phyloP scores from a whole-genome alignment of 2,329 filamentous ascomycete species.

The Penicillium sp. region DNA sequence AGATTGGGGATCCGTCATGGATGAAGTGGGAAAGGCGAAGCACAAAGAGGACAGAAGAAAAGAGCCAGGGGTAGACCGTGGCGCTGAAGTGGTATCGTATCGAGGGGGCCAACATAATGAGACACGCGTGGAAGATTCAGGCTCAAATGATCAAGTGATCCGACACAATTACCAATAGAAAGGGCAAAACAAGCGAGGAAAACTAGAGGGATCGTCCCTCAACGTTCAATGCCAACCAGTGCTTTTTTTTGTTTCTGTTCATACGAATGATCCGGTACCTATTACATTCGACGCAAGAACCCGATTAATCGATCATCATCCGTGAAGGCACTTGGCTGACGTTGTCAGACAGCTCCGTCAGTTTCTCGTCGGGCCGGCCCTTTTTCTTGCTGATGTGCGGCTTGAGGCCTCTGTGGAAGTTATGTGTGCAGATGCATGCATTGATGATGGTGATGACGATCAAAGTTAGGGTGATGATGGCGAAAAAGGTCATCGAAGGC shows the following conservation, averaged over 20 bases:
- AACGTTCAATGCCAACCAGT: conserved; percentile 12
- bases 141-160: conserved; percentile 32
- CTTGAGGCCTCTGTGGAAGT: conserved; percentile 87
- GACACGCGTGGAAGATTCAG: conserved; percentile 13
- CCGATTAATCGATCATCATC: conserved; percentile 43
- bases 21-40: too few relatives aligned
- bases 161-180: conserved; percentile 25
- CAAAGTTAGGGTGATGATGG: conserved; percentile 82
- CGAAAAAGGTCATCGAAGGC: conserved; percentile 85
- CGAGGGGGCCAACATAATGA: conserved; percentile 18
- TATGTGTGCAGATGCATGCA: conserved; percentile 78
- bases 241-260: background rate
- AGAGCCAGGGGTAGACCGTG: conserved; percentile 13
- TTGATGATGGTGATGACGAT: conserved; percentile 85
- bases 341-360: conserved; percentile 39
- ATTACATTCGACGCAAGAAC: background rate
- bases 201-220: conserved; percentile 3
- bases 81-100: conserved; percentile 28
- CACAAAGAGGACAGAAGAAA: conserved; percentile 8
- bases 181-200: conserved; percentile 26
- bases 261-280: conserved; percentile 9
- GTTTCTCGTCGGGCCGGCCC: conserved; percentile 42
- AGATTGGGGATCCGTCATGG: too few relatives aligned
- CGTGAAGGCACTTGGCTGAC: conserved; percentile 34
- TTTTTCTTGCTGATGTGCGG: conserved; percentile 66